Base-by-base conservation (phyloP, 179 eudicot genomes). In the Beta macrorhiza region DNA sequence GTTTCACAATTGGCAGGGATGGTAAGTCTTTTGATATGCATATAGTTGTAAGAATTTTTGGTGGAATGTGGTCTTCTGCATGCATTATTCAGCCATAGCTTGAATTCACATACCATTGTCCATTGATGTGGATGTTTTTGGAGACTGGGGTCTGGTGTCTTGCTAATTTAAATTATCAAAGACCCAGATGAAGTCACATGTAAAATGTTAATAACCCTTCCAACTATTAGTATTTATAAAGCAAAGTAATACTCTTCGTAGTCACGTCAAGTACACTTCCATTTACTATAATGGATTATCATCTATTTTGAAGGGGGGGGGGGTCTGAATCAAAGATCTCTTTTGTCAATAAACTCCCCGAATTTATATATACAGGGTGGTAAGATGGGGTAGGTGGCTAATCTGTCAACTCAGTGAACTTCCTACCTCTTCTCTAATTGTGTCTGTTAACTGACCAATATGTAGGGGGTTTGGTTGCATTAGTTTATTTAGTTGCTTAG, bases 1-100 rank as follows among this genome's bases (percentile, higher is more conserved):
- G 98, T 95, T 79, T 91, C 90, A 68, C 91, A 89, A 77, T 88
- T 95, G 87, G 92, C 99, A 53, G 98, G 99, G 76, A 95, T 95
- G 99, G 99, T 95, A 84, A 72, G 96, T 82, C 32, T 79, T 9
- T 79, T 56, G 13, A 72, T 15, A 45, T 81, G 42, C 49, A 32
- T 20, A 61, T 61, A 76, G 67, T 76, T 57, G 32, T 67, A 11
- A 19, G 5, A 20, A 59, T 44, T 47, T 49, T 72, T 56, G 47
- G 29, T 44, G 25, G 19, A 37, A 2, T 47, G 67, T 74, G 70
- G 53, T 4, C 51, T 15, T 67, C 64, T 9, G n/a, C 32, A 69
- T 58, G 56, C 12, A 12, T 37, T 15, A 47, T 19, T 78, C 5
- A 52, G 61, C 72, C 64, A 67, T 78, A 76, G 53, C 65, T 64